phyloP scores from a whole-genome alignment of 345 rosid genomes.

The Populus alba region DNA sequence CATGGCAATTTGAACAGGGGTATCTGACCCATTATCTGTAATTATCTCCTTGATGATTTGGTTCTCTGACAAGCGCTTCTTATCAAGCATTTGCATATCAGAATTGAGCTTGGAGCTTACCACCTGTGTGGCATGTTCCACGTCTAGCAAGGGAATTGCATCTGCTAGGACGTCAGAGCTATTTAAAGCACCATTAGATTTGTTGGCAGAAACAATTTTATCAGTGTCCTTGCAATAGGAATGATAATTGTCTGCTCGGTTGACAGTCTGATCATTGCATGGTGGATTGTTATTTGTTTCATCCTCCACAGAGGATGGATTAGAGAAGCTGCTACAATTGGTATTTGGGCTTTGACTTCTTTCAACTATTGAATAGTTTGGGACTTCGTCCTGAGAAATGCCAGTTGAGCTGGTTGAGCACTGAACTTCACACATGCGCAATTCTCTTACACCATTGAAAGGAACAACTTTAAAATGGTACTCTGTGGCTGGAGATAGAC shows the following conservation, averaged over 20 bases:
- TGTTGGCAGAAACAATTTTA: constrained; percentile 34
- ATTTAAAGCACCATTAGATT: constrained; percentile 27
- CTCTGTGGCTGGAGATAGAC: constrained; percentile 60
- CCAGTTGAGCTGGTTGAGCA: constrained; percentile 42
- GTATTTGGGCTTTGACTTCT: constrained; percentile 94
- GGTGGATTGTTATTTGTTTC: constrained; percentile 61
- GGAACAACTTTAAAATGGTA: constrained; percentile 65
- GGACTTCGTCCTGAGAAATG: constrained; percentile 38
- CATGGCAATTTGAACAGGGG: constrained; percentile 37
- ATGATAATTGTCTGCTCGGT: constrained; percentile 44
- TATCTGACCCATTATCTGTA: constrained; percentile 38
- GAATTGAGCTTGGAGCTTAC: constrained; percentile 31
- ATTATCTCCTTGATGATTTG: constrained; percentile 40
- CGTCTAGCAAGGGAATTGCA: constrained; percentile 35
- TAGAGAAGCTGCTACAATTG: constrained; percentile 82
- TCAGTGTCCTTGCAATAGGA: constrained; percentile 36
- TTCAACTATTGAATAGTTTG: constrained; percentile 45
- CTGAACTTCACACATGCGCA: constrained; percentile 49
- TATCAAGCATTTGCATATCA: constrained; percentile 34
- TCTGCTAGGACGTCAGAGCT: constrained; percentile 29
- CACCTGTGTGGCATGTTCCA: constrained; percentile 23
- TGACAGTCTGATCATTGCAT: constrained; percentile 39
- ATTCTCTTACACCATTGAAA: constrained; percentile 47
- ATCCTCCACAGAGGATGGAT: constrained; percentile 82
- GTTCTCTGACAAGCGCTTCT: constrained; percentile 29